A percentile compares a stretch with the other conserved stretches of the same genome.
Conservation (phyloP, 2,329 filamentous ascomycete species). For the Myriosclerotinia scirpicola region DNA sequence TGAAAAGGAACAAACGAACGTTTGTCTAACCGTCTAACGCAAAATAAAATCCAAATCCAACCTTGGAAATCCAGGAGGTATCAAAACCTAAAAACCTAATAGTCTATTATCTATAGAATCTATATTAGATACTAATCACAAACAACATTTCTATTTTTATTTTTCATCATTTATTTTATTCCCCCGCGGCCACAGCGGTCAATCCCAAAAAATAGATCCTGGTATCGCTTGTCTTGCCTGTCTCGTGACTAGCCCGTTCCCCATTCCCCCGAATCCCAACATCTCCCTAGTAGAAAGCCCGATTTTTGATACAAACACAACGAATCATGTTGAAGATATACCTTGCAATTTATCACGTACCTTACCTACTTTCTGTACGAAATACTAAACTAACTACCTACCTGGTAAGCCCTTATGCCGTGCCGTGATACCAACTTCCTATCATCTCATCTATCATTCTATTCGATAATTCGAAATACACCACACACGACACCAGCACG, state of each 20-base stretch:
- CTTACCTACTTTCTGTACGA: constrained; percentile 8
- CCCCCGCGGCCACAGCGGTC: constrained; percentile 23
- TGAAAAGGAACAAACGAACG: too few species aligned
- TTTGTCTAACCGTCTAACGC: too few species aligned
- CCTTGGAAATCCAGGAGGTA: too few species aligned
- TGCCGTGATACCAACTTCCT: neutral
- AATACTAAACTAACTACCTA: neutral
- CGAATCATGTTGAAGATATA: neutral
- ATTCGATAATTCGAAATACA: neutral
- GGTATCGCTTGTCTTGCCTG: neutral
- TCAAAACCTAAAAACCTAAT: too few species aligned
- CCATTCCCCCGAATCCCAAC: neutral
- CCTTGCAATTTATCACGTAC: constrained; percentile 4
- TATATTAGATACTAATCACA: too few species aligned
- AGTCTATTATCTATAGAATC: too few species aligned
- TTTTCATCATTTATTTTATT: neutral
- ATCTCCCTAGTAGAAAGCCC: neutral
- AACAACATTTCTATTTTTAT: too few species aligned
- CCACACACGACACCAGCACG: neutral
- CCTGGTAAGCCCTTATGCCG: too few species aligned
- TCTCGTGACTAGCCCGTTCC: neutral
- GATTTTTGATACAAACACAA: neutral
- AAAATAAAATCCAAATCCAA: too few species aligned
- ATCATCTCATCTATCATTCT: neutral
- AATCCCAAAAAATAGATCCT: constrained; percentile 23